A percentile compares a stretch with the other conserved stretches of the same genome.
Conservation (phyloP, 2,329 filamentous ascomycete species). For the Curvularia eragrostidis region DNA sequence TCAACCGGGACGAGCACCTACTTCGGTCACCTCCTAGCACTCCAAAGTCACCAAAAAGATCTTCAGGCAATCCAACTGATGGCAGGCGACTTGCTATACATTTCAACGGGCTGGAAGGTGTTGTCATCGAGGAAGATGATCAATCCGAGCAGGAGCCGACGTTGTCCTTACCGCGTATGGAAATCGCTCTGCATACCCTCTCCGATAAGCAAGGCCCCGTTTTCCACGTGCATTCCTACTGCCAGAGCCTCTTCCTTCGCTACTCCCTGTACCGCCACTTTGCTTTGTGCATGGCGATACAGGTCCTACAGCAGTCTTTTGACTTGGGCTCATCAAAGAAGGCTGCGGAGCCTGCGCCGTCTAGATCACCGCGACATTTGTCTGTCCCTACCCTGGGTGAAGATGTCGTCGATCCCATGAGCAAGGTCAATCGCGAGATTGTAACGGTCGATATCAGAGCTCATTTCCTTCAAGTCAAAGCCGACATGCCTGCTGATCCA, state of each 20-base stretch:
- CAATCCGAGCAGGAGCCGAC: constrained; percentile 87
- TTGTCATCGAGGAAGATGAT: constrained; percentile 86
- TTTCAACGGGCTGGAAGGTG: constrained; percentile 82
- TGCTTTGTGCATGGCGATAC: constrained; percentile 79
- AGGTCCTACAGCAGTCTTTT: constrained; percentile 66
- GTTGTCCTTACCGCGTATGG: constrained; percentile 82
- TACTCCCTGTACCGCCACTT: constrained; percentile 97
- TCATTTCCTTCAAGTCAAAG: constrained; percentile 84
- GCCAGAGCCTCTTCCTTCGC: constrained; percentile 79
- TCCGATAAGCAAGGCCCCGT: constrained; percentile 88
- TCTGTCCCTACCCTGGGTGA: constrained; percentile 43
- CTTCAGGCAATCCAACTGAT: constrained; percentile 63
- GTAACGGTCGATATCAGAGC: constrained; percentile 83
- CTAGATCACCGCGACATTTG: constrained; percentile 35
- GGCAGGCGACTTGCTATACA: constrained; percentile 83
- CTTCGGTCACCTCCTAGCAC: constrained; percentile 59
- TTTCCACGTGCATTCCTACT: constrained; percentile 82
- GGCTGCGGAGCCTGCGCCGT: constrained; percentile 18
- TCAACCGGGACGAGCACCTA: constrained; percentile 67
- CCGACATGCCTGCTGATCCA: constrained; percentile 87
- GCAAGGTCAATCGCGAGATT: constrained; percentile 63
- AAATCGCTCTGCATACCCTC: constrained; percentile 81
- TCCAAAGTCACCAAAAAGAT: constrained; percentile 59
- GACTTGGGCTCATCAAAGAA: constrained; percentile 29
- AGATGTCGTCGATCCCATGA: constrained; percentile 36